Percentiles rank a stretch among this genome's conserved stretches.
phyloP scores from a whole-genome alignment of 2,329 filamentous ascomycete species.

The Trichoderma lentiforme region DNA sequence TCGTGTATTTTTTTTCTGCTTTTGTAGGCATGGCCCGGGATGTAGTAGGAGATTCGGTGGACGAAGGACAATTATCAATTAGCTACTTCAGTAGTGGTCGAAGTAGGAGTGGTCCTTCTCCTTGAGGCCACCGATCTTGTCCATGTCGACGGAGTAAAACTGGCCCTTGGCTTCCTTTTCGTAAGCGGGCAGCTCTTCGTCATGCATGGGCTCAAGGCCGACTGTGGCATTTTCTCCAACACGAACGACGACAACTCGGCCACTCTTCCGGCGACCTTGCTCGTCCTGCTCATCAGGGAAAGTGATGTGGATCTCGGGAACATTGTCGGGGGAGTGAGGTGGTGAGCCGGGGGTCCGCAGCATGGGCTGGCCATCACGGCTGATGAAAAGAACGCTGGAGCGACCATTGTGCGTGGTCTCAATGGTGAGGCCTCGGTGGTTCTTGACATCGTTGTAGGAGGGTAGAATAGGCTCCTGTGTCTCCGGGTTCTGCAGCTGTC shows the following conservation, averaged over 20 bases:
- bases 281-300: constrained; percentile 96
- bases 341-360: constrained; percentile 72
- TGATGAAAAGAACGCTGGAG: constrained; percentile 72
- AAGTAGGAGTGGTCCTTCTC: constrained; percentile 66
- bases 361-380: constrained; percentile 72
- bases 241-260: constrained; percentile 85
- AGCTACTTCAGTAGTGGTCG: constrained; percentile 29
- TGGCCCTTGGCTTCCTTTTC: constrained; percentile 73
- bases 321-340: constrained; percentile 73
- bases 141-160: constrained; percentile 92
- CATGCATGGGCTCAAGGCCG: constrained; percentile 82
- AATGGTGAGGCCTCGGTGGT: constrained; percentile 53
- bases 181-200: constrained; percentile 81
- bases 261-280: constrained; percentile 73
- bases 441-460: constrained; percentile 61
- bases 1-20: constrained; percentile 6
- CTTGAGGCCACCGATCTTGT: constrained; percentile 88
- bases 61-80: neutral
- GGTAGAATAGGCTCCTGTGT: constrained; percentile 52
- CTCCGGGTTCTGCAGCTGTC: constrained; percentile 46
- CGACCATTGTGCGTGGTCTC: constrained; percentile 54
- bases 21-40: neutral
- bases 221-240: constrained; percentile 83
- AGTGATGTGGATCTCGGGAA: constrained; percentile 96
- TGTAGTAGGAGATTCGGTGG: neutral